Evolutionary conservation across 306 rosid genomes (phyloP), one percentile per base, ranked within the genome.

Genomic region (Carpinus viminea): DNA sequence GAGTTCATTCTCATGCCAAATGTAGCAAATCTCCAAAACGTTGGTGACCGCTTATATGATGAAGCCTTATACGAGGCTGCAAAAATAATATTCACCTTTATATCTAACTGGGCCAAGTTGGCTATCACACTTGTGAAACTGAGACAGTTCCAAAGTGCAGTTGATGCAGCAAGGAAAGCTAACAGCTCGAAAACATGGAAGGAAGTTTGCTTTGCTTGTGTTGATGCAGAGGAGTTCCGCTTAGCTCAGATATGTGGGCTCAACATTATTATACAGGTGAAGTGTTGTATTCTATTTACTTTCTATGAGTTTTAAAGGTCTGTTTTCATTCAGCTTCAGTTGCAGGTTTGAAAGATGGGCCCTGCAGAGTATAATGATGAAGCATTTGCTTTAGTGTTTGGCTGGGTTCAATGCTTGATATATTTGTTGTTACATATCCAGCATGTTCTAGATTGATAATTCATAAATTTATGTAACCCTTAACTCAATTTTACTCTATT

Each of bases 151-250:
- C 99, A 95, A 86, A 96, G 98, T 21, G 99, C 99, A 24, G 99
- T 95, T 78, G 99, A 95, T 85, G 99, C 99, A 41, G 99, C 99
- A 83, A 85, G 99, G 85, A 95, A 95, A 88, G 99, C 99, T 76
- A 95, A 95, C 89, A 95, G 99, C 61, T 83, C 98, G 16, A 95
- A 95, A 89, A 95, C 99, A 84, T 95, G 99, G 99, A 95, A 95
- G 86, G 99, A 95, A 85, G 98, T 95, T 78, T 95, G 99, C 89
- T 95, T 93, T 88, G 98, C 99, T 55, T 96, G 99, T 79, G 98
- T 96, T 76, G 98, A 96, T 80, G 99, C 96, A 38, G 99, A 96
- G 88, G 99, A 96, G 85, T 96, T 96, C 91, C 99, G 99, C 81
- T 82, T 96, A 76, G 99, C 99, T 78, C 99, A 96, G 79, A 96